phyloP scores from a whole-genome alignment of 2,329 filamentous ascomycete species.

The Byssochlamys sp. region DNA sequence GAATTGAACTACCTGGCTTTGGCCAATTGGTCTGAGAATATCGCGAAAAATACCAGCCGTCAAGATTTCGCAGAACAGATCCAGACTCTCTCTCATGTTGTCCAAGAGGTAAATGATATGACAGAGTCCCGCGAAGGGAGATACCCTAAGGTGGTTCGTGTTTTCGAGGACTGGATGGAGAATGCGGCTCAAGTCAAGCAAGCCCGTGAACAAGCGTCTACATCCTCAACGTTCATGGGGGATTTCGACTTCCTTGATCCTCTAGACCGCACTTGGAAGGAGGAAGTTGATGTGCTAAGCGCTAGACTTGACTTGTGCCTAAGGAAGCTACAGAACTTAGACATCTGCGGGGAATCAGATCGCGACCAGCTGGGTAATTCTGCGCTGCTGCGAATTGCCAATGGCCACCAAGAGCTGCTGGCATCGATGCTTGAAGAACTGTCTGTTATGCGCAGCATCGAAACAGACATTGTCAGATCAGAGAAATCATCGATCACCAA shows the following conservation, averaged over 20 bases:
- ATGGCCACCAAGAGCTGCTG: slow-evolving; percentile 20
- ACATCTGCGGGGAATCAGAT: slow-evolving; percentile 23
- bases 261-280: slow-evolving; percentile 25
- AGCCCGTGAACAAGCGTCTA: slow-evolving; percentile 4
- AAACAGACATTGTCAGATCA: slow-evolving; percentile 23
- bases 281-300: slow-evolving; percentile 19
- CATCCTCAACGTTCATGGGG: slow-evolving; percentile 6
- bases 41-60: slow-evolving; percentile 15
- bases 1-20: slow-evolving; percentile 28
- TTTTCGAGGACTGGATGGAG: slow-evolving; percentile 30
- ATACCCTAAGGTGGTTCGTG: slow-evolving; percentile 20
- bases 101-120: slow-evolving; percentile 30
- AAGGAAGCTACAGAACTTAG: slow-evolving; percentile 28
- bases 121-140: slow-evolving; percentile 15
- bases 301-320: slow-evolving; percentile 26
- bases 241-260: slow-evolving; percentile 25
- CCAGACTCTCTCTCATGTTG: slow-evolving; percentile 29
- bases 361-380: slow-evolving; percentile 17
- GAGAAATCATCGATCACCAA: slow-evolving; percentile 26
- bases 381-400: slow-evolving; percentile 22
- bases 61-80: slow-evolving; percentile 27
- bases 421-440: slow-evolving; percentile 30
- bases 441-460: slow-evolving; percentile 24
- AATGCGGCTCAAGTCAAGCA: slow-evolving; percentile 18
- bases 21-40: slow-evolving; percentile 24